A percentile compares a stretch with the other conserved stretches of the same genome.
These are phyloP conservation scores for Nicotiana otophora DNA, from an alignment of 257 asterid species.

Conservation along the genomic window DNA sequence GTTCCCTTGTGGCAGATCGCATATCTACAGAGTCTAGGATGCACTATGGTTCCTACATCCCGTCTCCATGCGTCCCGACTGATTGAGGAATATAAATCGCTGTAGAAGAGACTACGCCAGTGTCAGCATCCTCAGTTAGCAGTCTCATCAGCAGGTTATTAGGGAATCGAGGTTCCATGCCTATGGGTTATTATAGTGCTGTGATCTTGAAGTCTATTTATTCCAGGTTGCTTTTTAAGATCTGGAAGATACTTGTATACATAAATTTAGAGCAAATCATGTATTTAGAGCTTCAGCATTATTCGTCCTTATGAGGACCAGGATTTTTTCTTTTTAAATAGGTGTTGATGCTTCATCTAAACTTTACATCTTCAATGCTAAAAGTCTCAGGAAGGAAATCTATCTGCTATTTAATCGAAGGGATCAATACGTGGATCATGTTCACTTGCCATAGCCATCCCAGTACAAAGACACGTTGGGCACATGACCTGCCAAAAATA, in stretches of 20 bases:
- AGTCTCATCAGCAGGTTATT: background rate
- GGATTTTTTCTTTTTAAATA: background rate
- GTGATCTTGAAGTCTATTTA: background rate
- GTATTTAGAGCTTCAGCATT: background rate
- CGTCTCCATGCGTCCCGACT: slow-evolving; percentile 93
- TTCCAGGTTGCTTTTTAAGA: background rate
- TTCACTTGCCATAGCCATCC: slow-evolving; percentile 98
- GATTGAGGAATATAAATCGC: slow-evolving; percentile 84
- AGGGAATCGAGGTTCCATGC: background rate
- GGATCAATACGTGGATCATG: slow-evolving; percentile 94
- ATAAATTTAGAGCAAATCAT: background rate
- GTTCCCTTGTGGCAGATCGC: slow-evolving; percentile 42
- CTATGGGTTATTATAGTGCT: background rate
- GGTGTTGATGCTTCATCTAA: background rate
- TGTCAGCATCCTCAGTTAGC: background rate
- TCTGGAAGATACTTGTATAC: background rate
- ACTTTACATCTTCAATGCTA: background rate
- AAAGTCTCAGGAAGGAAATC: background rate
- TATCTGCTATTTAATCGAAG: slow-evolving; percentile 39
- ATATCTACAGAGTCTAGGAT: slow-evolving; percentile 79
- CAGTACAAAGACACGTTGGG: slow-evolving; percentile 95
- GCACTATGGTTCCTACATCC: slow-evolving; percentile 71
- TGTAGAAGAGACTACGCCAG: slow-evolving; percentile 21
- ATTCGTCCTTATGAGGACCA: background rate
- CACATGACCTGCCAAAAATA: slow-evolving; percentile 75